Evolutionary conservation across 139 green algal species (phyloP).

Genomic region (Chloropicon primus): DNA sequence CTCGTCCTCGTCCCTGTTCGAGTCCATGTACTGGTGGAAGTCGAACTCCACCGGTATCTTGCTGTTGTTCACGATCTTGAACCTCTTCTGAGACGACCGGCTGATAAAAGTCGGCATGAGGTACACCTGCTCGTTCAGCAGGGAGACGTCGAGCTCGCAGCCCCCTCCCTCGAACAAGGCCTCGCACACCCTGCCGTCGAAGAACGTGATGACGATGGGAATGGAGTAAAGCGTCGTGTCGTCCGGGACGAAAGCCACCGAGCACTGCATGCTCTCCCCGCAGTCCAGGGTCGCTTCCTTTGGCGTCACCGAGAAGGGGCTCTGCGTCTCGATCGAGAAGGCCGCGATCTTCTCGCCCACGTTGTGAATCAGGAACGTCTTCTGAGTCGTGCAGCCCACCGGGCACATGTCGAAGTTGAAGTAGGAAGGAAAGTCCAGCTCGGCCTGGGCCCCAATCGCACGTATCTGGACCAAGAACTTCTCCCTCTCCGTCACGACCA

Average conservation of each 20-base stretch:
- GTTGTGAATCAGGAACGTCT: slow-evolving; percentile 50
- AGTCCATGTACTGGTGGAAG: slow-evolving; percentile 20
- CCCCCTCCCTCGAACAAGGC: slow-evolving; percentile 26
- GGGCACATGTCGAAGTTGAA: slow-evolving; percentile 34
- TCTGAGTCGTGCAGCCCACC: slow-evolving; percentile 19
- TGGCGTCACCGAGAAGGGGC: slow-evolving; percentile 41
- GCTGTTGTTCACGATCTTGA: slow-evolving; percentile 35
- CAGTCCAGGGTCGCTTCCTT: slow-evolving; percentile 30
- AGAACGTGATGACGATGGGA: not conserved
- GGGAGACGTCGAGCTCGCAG: slow-evolving; percentile 38
- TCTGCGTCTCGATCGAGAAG: slow-evolving; percentile 33
- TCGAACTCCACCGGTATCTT: slow-evolving; percentile 23
- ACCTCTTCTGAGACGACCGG: slow-evolving; percentile 43
- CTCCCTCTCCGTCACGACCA: slow-evolving; percentile 64
- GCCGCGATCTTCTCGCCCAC: slow-evolving; percentile 33
- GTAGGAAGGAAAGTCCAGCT: slow-evolving; percentile 53
- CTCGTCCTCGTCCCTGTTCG: slow-evolving; percentile 1
- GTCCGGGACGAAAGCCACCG: slow-evolving; percentile 35
- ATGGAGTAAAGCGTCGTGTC: not conserved
- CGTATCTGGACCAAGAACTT: slow-evolving; percentile 61
- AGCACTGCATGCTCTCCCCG: slow-evolving; percentile 44
- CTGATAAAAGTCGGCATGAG: slow-evolving; percentile 57
- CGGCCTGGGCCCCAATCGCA: slow-evolving; percentile 15
- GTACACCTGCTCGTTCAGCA: slow-evolving; percentile 23
- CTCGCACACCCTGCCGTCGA: not conserved